phyloP scores from a whole-genome alignment of 176 grass and related monocot species.

The Musa schizocarpa region DNA sequence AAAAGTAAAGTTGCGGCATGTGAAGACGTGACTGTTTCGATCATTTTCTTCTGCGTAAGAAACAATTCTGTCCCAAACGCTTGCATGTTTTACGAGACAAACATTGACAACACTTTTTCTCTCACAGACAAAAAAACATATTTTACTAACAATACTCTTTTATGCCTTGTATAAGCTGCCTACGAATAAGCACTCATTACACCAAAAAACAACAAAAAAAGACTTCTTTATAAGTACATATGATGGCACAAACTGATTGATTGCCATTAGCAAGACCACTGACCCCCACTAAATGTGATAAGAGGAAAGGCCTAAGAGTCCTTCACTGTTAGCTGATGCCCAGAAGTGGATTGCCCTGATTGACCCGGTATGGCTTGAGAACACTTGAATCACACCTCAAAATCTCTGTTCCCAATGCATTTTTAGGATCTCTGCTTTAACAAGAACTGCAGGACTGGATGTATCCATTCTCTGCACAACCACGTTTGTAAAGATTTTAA shows the following conservation, averaged over 20 bases:
- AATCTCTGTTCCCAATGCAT: conserved; percentile 56
- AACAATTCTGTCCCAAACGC: no score
- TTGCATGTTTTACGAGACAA: no score
- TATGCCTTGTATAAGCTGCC: no score
- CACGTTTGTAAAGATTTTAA: background rate
- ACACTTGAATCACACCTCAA: conserved; percentile 60
- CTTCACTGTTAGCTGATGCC: conserved; percentile 56
- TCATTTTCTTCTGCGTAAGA: no score
- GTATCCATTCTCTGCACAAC: conserved; percentile 66
- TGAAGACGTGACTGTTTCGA: no score
- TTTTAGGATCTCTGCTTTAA: conserved; percentile 58
- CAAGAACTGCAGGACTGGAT: conserved; percentile 54
- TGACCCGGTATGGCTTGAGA: conserved; percentile 39
- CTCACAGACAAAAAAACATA: no score
- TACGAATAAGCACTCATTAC: no score
- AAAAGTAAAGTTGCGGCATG: no score
- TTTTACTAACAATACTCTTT: no score
- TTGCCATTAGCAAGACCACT: conserved; percentile 58
- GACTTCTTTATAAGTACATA: conserved; percentile 65
- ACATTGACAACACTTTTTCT: no score
- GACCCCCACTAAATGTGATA: conserved; percentile 51
- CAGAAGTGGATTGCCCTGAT: conserved; percentile 59
- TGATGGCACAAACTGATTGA: conserved; percentile 56
- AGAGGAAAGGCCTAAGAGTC: conserved; percentile 28
- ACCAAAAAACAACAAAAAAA: background rate